Evolutionary conservation across 2,329 filamentous ascomycete genomes (phyloP), one percentile per base, ranked within the genome.

Genomic region (Aureobasidium melanogenum): DNA sequence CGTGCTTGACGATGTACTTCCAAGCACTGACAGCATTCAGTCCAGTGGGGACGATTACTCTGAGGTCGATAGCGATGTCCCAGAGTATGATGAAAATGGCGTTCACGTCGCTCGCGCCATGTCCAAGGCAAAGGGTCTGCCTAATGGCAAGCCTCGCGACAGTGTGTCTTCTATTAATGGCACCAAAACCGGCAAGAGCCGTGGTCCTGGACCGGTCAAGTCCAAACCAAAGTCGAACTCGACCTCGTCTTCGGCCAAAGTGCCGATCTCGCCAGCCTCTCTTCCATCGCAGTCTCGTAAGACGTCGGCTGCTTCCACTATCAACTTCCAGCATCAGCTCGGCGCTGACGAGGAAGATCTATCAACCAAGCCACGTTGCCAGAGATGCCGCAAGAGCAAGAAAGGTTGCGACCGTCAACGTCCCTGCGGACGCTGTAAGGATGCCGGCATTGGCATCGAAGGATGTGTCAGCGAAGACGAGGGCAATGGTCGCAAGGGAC

Each of bases 381-480:
- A 99, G 74, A 88, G 94, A 62, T 99, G 94, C 81, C 88, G 94
- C 70, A 99, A 99, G 84, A 97, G 93, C 78, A 99, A 99, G 82
- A 99, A 99, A 78, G 94, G 94, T 14, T 99, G 94, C 72, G 94
- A 99, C 77, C 88, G 94, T 62, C 94, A 97, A 76, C 87, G 94
- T 41, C 94, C 94, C 30, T 99, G 94, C 71, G 90, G 91, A 61
- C 86, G 94, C 65, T 99, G 94, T 84, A 91, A 91, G 73, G 94
- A 99, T 76, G 94, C 94, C 46, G 94, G 94, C 22, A 90, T 99
- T 68, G 88, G 89, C 62, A 86, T 91, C 63, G 94, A 97, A 67
- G 90, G 93, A 66, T 99, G 94, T 75, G 85, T 99, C 75, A 97
- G 92, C 74, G 94, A 99, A 75, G 94, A 99, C 69, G 94, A 99